These are phyloP conservation scores for Ganoderma meredithae DNA, from an alignment of 1,284 basidiomycete genomes.

Conservation along the genomic window DNA sequence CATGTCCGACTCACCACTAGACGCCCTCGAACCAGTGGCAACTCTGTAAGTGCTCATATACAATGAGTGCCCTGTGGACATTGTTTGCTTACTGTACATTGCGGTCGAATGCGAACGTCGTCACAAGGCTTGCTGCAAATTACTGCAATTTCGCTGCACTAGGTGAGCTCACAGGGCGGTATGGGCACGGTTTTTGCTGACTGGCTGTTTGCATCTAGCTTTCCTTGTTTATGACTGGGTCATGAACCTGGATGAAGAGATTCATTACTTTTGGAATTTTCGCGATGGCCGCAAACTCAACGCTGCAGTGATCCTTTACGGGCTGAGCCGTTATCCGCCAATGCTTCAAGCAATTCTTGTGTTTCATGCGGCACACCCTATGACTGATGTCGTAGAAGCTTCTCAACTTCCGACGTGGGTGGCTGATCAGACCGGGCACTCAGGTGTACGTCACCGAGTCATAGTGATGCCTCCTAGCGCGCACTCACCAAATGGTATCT, in stretches of 20 bases:
- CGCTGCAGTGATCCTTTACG: not conserved
- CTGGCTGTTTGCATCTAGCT: not conserved
- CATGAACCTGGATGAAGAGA: not conserved
- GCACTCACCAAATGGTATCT: not conserved
- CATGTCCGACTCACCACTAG: too few species aligned
- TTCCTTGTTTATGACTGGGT: not conserved
- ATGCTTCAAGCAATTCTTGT: not conserved
- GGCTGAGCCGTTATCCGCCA: not conserved
- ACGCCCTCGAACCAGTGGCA: too few species aligned
- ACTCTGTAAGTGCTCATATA: too few species aligned
- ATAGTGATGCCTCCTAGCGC: not conserved
- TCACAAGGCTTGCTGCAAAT: too few species aligned
- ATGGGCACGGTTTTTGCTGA: too few species aligned
- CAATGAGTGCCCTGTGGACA: too few species aligned
- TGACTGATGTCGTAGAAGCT: not conserved
- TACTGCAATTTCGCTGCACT: too few species aligned
- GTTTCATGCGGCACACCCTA: not conserved
- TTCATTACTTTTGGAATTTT: not conserved
- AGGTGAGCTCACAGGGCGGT: too few species aligned
- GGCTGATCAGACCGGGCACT: not conserved
- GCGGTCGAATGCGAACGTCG: too few species aligned
- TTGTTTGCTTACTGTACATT: too few species aligned
- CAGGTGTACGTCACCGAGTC: not conserved
- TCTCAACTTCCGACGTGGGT: not conserved
- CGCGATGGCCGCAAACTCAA: not conserved